Evolutionary conservation across 2,329 filamentous ascomycete genomes (phyloP).

Genomic region (Colletotrichum melonis): DNA sequence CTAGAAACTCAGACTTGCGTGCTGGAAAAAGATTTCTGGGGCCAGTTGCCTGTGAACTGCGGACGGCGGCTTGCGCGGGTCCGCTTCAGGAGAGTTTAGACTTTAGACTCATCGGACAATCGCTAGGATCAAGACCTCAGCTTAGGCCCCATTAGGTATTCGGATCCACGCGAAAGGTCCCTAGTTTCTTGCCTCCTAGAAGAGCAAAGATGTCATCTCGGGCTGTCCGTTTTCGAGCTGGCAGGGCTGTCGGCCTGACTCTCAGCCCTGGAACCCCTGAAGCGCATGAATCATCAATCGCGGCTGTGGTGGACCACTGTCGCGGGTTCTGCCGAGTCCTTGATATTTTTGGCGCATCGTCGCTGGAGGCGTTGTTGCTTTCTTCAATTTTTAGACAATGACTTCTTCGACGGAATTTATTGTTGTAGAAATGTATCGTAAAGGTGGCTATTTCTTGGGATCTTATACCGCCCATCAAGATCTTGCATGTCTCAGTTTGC

Average conservation of each 20-base stretch:
- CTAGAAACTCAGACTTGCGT: background rate
- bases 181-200: background rate
- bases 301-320: background rate
- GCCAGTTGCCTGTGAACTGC: background rate
- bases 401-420: background rate
- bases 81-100: background rate
- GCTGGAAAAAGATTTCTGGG: background rate
- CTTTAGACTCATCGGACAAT: background rate
- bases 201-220: constrained; percentile 1
- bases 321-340: constrained; percentile 8
- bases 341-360: background rate
- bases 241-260: background rate
- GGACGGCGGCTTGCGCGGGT: background rate
- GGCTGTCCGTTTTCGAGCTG: constrained; percentile 1
- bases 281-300: constrained; percentile 22
- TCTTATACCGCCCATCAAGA: background rate
- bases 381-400: background rate
- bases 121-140: background rate
- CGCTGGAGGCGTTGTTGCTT: too few species aligned
- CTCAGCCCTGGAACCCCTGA: constrained; percentile 3
- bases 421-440: too few species aligned
- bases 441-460: background rate
- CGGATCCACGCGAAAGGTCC: background rate
- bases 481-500: constrained; percentile 17
- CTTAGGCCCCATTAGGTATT: background rate